Evolutionary conservation across 768 basidiomycete species (phyloP).

Genomic region (Rhizopogon vulgaris): DNA sequence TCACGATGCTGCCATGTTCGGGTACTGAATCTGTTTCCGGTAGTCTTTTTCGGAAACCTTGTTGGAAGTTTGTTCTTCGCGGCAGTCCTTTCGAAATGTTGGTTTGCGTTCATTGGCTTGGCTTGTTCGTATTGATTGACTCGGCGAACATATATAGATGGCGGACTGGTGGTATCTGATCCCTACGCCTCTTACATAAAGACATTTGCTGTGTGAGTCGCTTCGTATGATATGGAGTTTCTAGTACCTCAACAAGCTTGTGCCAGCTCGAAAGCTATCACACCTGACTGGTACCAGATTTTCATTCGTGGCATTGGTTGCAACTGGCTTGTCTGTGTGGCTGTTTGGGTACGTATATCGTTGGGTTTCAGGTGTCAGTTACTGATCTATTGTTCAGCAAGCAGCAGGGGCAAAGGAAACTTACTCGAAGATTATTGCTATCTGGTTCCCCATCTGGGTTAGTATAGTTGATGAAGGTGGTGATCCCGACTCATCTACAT

Average conservation of each 20-base stretch:
- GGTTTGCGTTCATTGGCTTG: constrained; percentile 13
- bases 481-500: not conserved
- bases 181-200: constrained; percentile 53
- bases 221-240: not conserved
- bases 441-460: constrained; percentile 76
- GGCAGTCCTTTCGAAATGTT: constrained; percentile 60
- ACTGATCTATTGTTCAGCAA: constrained; percentile 41
- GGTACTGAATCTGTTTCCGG: constrained; percentile 3
- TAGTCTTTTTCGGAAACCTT: constrained; percentile 67
- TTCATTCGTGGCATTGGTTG: constrained; percentile 71
- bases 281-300: constrained; percentile 67
- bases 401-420: constrained; percentile 61
- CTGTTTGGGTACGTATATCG: constrained; percentile 54
- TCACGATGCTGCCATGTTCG: not conserved
- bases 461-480: constrained; percentile 8
- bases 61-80: constrained; percentile 66
- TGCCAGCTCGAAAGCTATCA: constrained; percentile 51
- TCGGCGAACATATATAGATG: constrained; percentile 32
- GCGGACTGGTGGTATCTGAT: constrained; percentile 49
- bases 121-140: not conserved
- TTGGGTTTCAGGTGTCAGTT: not conserved
- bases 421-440: constrained; percentile 60
- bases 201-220: constrained; percentile 52
- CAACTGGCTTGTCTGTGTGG: constrained; percentile 71
- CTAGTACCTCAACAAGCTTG: not conserved